Evolutionary conservation across 2,329 filamentous ascomycete genomes (phyloP).

Genomic region (Talaromyces albobiverticillius): DNA sequence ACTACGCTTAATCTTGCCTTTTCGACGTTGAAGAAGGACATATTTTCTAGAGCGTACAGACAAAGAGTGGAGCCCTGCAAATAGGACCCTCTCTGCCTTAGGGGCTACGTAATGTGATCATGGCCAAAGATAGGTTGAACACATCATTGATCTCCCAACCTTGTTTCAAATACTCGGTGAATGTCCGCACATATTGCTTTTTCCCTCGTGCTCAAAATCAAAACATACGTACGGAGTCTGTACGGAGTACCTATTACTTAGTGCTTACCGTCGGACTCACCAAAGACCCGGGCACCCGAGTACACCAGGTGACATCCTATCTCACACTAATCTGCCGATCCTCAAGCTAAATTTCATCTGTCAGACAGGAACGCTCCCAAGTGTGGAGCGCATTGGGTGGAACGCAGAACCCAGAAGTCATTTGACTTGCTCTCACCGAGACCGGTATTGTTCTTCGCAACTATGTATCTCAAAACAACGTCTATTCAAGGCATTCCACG

Average conservation of each 20-base stretch:
- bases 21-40: too few relatives aligned
- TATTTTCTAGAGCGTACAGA: too few relatives aligned
- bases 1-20: too few relatives aligned
- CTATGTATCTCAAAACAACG: too few relatives aligned
- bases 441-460: neutral
- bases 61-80: too few relatives aligned
- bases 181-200: constrained; percentile 6
- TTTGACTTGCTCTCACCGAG: constrained; percentile 3
- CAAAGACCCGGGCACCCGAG: constrained; percentile 2
- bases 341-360: constrained; percentile 4
- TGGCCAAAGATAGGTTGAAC: neutral
- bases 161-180: neutral
- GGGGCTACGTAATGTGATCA: neutral
- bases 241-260: too few relatives aligned
- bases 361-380: constrained; percentile 3
- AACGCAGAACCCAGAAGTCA: constrained; percentile 10
- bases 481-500: too few relatives aligned
- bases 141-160: neutral
- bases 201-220: neutral
- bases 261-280: neutral
- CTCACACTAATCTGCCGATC: constrained; percentile 7
- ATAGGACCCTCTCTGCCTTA: neutral
- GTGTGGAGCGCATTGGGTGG: neutral
- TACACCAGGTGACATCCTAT: neutral
- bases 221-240: too few relatives aligned